Evolutionary conservation across 1,284 basidiomycete genomes (phyloP).

Genomic region (Exobasidium cylindrosporum): DNA sequence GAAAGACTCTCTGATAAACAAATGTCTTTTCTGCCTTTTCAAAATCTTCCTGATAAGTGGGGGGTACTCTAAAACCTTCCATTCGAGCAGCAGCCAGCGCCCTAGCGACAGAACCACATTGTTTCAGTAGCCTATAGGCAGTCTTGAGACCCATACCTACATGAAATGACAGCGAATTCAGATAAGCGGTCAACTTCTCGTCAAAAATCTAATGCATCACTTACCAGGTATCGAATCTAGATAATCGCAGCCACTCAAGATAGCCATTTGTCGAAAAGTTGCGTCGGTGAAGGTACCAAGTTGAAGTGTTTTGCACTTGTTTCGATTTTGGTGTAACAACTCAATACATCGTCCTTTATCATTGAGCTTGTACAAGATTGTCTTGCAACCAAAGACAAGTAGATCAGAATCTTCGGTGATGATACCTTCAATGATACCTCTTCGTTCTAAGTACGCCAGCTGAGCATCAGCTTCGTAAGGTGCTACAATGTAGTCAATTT

Average conservation of each 20-base stretch:
- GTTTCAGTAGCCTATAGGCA: constrained; percentile 76
- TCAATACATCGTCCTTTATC: constrained; percentile 67
- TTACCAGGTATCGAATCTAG: constrained; percentile 53
- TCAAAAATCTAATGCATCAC: not conserved
- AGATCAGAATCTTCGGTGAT: constrained; percentile 98
- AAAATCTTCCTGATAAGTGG: constrained; percentile 64
- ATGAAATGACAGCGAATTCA: constrained; percentile 1
- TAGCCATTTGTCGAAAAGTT: constrained; percentile 92
- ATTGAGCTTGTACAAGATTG: constrained; percentile 58
- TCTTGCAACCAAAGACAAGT: constrained; percentile 89
- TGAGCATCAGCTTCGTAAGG: constrained; percentile 99
- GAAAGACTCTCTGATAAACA: constrained; percentile 87
- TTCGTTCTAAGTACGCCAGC: constrained; percentile 82
- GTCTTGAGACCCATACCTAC: constrained; percentile 67
- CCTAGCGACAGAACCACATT: constrained; percentile 81
- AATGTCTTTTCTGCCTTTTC: constrained; percentile 82
- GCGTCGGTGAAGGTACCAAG: constrained; percentile 82
- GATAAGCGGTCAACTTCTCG: not conserved
- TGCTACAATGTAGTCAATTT: constrained; percentile 74
- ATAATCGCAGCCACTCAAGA: constrained; percentile 96
- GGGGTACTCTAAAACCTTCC: constrained; percentile 80
- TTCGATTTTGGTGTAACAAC: constrained; percentile 76
- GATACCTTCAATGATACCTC: constrained; percentile 81
- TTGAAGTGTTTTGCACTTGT: constrained; percentile 70
- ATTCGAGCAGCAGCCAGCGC: constrained; percentile 74